Evolutionary conservation across 2,329 filamentous ascomycete genomes (phyloP), one percentile per base, ranked within the genome.

Genomic region (Blastomyces gilchristii): DNA sequence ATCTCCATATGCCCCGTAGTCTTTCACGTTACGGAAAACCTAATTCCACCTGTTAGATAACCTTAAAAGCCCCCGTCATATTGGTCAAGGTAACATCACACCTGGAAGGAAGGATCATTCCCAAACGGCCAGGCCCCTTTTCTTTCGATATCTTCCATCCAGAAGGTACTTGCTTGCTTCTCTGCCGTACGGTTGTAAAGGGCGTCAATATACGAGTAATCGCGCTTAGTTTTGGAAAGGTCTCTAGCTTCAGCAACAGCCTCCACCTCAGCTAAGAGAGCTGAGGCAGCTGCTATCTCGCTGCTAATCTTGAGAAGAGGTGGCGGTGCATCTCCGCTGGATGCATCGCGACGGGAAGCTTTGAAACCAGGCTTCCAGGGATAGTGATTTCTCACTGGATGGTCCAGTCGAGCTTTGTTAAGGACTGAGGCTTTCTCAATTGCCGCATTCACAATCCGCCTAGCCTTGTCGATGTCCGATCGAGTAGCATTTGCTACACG

Each of bases 11-110:
- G 58, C 62, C 9, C 62, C 62, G 22, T 63, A 63, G 12, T 64
- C 58, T 34, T 39, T 58, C 11, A 63, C 58, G 47, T 63, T 54
- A 12, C 62, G 62, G 37, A 63, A 63, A 63, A 63, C 58, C 57
- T 63, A 4, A 25, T 11, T 12, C 12, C 31, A 7, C 37, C 1
- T 31, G 18, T 59, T 34, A 59, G 57, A 45, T 14, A 59, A 59
- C 8, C n/a, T 25, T 41, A 8, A 39, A 58, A 31, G 12, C n/a
- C 22, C 22, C 47, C 22, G 12, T 34, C 9, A n/a, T 43, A 3
- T 31, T 18, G 57, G 18, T 12, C 14, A 34, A 2, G 18, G 25
- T 9, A 31, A 59, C 12, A 39, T 39, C 41, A 31, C 31, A 61
- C 58, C 58, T 63, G 41, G 56, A 57, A 52, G 18, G 61, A 58